Conservation (phyloP, 2,329 filamentous ascomycete species). For the Thielaviopsis musarum region DNA sequence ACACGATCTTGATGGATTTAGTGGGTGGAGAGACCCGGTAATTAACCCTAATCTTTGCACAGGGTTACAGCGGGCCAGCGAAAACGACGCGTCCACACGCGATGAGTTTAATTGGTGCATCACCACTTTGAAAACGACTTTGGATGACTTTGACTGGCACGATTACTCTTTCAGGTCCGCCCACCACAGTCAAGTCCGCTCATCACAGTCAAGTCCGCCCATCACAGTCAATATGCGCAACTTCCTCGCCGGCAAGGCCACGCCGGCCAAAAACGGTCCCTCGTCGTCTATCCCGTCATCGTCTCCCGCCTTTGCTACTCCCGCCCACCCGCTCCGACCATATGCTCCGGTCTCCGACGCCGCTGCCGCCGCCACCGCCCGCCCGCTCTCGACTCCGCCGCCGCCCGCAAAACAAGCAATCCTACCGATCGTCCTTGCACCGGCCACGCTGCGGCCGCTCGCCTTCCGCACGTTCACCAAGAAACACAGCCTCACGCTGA, state of each 20-base stretch:
- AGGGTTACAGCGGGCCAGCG: background rate
- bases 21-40: background rate
- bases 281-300: slow-evolving; percentile 63
- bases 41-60: background rate
- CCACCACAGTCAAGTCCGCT: background rate
- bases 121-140: background rate
- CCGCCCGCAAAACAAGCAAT: slow-evolving; percentile 31
- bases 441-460: slow-evolving; percentile 69
- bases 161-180: background rate
- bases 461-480: slow-evolving; percentile 95
- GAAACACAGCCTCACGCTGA: slow-evolving; percentile 87
- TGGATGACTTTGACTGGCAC: background rate
- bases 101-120: background rate
- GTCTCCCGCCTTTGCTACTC: slow-evolving; percentile 79
- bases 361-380: slow-evolving; percentile 32
- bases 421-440: slow-evolving; percentile 76
- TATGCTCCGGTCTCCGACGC: slow-evolving; percentile 26
- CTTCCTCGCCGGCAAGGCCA: slow-evolving; percentile 13
- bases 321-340: slow-evolving; percentile 58
- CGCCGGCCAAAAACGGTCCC: slow-evolving; percentile 15
- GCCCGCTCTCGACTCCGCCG: slow-evolving; percentile 15
- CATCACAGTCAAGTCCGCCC: background rate
- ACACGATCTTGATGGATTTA: background rate
- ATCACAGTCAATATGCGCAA: slow-evolving; percentile 11
- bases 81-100: background rate